Evolutionary conservation across 2,329 filamentous ascomycete genomes (phyloP), one percentile per base, ranked within the genome.

Genomic region (Plenodomus lindquistii): DNA sequence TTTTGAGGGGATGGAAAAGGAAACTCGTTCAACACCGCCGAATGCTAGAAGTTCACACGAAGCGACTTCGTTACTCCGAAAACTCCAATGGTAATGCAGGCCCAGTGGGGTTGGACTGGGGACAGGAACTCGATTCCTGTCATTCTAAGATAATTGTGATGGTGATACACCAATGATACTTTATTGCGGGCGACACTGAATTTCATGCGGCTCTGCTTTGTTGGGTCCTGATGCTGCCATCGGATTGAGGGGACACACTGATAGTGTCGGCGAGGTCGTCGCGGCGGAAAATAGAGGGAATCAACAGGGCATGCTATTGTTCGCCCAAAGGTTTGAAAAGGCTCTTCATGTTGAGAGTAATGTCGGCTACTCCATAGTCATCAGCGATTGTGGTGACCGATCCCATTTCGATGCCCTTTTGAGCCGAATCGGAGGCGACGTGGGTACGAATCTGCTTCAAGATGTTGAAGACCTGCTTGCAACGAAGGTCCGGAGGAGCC

Each of bases 291-390:
- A 38, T 37, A 11, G 22, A 29, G 31, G 37, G 16, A 27, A 16
- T 27, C 17, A 22, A 22, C 10, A 20, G 45, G 42, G 27, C 17
- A 13, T 40, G 10, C 42, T 42, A 49, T 18, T 48, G 44, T 37
- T 63, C 62, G 47, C 72, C 67, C 66, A 78, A 76, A 15, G 86
- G 85, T 63, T 80, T 83, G 69, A 90, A 89, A 42, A 91, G 77
- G 60, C 85, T 78, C 63, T 84, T 83, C 85, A 89, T 88, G 71
- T 89, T 82, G 52, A 89, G 76, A 7, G 84, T 87, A 58, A 87
- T 76, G 66, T 87, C 81, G 55, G 77, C 76, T 35, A 83, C 75
- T 6, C 84, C 86, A 65, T 85, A 89, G 48, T 82, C 79, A 54
- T 85, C 82, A 63, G 88, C 84, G 54, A 89, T 86, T 46, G 86